These are phyloP conservation scores for Podaxis carcinomalis DNA, from an alignment of 768 basidiomycete species.

Conservation along the genomic window DNA sequence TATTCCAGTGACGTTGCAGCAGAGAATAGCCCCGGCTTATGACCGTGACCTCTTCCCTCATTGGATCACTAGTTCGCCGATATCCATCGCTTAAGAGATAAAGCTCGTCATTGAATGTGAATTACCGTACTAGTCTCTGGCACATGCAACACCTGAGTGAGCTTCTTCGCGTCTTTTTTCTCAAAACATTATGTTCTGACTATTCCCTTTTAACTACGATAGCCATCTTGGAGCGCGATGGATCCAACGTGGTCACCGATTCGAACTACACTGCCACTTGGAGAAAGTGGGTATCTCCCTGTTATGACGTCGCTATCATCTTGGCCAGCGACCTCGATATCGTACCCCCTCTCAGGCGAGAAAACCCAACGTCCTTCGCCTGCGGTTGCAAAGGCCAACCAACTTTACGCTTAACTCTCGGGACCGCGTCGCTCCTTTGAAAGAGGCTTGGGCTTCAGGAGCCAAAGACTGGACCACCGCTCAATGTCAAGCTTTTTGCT, in stretches of 20 bases:
- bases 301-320: constrained; percentile 39
- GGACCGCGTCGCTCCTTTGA: constrained; percentile 50
- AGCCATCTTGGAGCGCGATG: constrained; percentile 42
- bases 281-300: constrained; percentile 47
- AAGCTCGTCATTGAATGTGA: too few relatives aligned
- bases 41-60: constrained; percentile 36
- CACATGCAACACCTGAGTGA: too few relatives aligned
- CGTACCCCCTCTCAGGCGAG: constrained; percentile 22
- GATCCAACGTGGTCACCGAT: constrained; percentile 35
- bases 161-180: too few relatives aligned
- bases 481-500: constrained; percentile 47
- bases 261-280: constrained; percentile 18
- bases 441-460: constrained; percentile 56
- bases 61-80: constrained; percentile 38
- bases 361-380: not conserved
- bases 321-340: constrained; percentile 48
- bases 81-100: too few relatives aligned
- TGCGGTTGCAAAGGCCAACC: not conserved
- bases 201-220: not conserved
- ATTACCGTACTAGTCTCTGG: too few relatives aligned
- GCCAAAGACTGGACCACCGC: constrained; percentile 45
- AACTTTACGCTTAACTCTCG: constrained; percentile 11
- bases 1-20: not conserved
- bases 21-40: constrained; percentile 20
- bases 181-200: not conserved